These are phyloP conservation scores for Aegilops tauschii DNA, from an alignment of 176 grass and related monocot species.

Conservation along the genomic window DNA sequence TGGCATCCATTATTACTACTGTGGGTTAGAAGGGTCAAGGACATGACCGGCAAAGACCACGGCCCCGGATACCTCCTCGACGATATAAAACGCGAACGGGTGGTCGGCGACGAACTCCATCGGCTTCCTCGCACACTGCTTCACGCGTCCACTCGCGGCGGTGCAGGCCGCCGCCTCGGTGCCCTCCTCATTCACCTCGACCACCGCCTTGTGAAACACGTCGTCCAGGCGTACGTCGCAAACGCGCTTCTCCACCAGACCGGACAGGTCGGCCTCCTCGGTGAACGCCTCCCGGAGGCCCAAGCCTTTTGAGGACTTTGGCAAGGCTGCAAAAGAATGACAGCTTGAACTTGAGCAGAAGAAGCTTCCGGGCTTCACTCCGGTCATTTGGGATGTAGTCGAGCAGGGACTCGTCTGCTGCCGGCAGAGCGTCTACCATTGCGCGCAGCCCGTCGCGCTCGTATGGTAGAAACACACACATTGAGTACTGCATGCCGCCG, in stretches of 20 bases:
- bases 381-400: background rate
- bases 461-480: constrained; percentile 35
- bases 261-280: background rate
- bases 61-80: background rate
- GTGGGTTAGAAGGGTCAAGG: background rate
- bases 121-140: background rate
- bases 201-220: background rate
- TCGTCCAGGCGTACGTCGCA: background rate
- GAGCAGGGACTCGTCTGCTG: background rate
- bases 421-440: background rate
- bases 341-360: constrained; percentile 8
- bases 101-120: background rate
- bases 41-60: background rate
- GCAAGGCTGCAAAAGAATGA: background rate
- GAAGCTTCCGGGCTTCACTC: background rate
- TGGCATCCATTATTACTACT: background rate
- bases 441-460: background rate
- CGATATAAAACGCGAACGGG: background rate
- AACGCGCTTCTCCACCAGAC: background rate
- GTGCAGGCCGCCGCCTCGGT: background rate
- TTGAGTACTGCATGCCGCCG: background rate
- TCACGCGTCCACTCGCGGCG: background rate
- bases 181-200: constrained; percentile 12
- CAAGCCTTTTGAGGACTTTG: background rate
- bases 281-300: background rate